Conservation (phyloP, 768 basidiomycete species). For the Kwoniella dendrophila region DNA sequence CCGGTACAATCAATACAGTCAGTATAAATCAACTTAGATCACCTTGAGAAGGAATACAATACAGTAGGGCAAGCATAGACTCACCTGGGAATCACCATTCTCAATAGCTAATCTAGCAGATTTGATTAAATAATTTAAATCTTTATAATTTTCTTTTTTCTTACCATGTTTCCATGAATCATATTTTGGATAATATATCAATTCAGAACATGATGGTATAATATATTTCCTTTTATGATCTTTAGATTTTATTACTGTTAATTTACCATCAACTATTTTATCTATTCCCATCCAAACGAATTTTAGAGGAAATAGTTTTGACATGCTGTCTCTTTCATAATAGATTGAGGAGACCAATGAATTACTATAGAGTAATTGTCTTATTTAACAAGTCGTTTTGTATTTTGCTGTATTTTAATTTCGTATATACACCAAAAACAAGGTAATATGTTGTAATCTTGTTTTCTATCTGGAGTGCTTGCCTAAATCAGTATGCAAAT, state of each 20-base stretch:
- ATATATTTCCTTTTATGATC: not conserved
- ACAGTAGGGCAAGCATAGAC: too few species aligned
- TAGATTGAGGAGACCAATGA: too few species aligned
- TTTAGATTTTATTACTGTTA: not conserved
- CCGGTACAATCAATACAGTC: not conserved
- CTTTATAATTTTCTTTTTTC: not conserved
- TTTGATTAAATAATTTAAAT: slow-evolving; percentile 1
- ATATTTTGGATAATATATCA: not conserved
- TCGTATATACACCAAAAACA: too few species aligned
- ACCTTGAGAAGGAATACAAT: too few species aligned
- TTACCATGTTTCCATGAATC: not conserved
- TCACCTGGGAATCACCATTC: slow-evolving; percentile 1
- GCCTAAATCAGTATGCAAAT: too few species aligned
- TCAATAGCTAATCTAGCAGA: not conserved
- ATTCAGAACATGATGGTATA: not conserved
- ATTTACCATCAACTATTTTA: not conserved
- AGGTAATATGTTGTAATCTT: too few species aligned
- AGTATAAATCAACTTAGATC: too few species aligned
- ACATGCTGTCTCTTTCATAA: too few species aligned
- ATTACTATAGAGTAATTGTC: too few species aligned
- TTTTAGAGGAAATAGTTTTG: not conserved
- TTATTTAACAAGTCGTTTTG: too few species aligned
- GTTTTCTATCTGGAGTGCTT: too few species aligned
- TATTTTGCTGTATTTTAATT: too few species aligned
- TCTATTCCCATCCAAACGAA: not conserved